Evolutionary conservation across 2,329 filamentous ascomycete species (phyloP).

Genomic region (Trichoderma gracile): DNA sequence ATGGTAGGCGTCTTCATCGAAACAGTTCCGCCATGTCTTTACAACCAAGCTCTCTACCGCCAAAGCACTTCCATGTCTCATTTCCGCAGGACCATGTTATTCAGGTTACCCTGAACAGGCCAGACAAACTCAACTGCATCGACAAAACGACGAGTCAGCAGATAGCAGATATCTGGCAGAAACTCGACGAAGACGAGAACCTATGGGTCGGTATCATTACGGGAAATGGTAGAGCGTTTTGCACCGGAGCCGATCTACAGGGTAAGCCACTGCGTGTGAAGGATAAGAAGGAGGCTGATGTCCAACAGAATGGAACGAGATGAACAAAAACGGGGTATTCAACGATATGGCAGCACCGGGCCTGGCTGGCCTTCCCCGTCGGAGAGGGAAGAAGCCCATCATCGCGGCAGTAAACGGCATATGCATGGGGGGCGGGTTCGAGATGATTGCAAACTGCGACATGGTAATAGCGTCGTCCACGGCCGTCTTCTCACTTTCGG

Average conservation of each 20-base stretch:
- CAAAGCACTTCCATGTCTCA: slow-evolving; percentile 22
- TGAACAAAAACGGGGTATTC: slow-evolving; percentile 29
- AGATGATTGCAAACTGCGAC: slow-evolving; percentile 54
- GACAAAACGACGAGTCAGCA: not conserved
- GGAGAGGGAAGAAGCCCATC: slow-evolving; percentile 60
- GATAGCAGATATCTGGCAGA: slow-evolving; percentile 6
- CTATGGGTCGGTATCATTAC: slow-evolving; percentile 55
- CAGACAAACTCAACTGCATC: slow-evolving; percentile 7
- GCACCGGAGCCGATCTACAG: slow-evolving; percentile 66
- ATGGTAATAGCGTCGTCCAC: slow-evolving; percentile 54
- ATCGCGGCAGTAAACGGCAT: slow-evolving; percentile 61
- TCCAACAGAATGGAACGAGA: slow-evolving; percentile 20
- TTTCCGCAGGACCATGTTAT: slow-evolving; percentile 33
- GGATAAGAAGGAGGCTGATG: slow-evolving; percentile 50
- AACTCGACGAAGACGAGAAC: slow-evolving; percentile 37
- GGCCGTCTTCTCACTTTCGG: slow-evolving; percentile 54
- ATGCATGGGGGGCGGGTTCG: slow-evolving; percentile 58
- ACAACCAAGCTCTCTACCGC: not conserved
- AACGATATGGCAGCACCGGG: slow-evolving; percentile 42
- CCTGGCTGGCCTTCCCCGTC: slow-evolving; percentile 51
- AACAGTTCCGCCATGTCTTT: not conserved
- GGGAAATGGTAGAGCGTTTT: slow-evolving; percentile 63
- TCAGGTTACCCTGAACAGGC: slow-evolving; percentile 4
- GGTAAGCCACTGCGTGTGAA: not conserved
- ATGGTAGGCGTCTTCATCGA: too few relatives aligned